Evolutionary conservation across 169 alveolate genomes (phyloP).

Genomic region (Cytauxzoon felis): DNA sequence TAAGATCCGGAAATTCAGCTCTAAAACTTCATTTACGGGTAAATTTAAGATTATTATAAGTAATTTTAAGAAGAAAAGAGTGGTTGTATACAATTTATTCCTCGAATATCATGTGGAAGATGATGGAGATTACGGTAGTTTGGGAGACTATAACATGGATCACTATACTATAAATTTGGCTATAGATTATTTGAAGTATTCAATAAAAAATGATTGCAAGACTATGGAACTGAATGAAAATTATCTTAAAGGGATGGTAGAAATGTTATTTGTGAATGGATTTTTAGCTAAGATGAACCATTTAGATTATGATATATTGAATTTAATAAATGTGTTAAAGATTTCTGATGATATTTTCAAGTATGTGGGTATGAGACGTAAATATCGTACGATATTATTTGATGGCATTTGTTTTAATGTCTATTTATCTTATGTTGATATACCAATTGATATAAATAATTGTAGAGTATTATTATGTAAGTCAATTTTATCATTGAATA

Average conservation of each 20-base stretch:
- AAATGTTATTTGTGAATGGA: conserved; percentile 20
- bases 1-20: too few relatives aligned
- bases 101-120: background rate
- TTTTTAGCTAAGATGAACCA: conserved; percentile 49
- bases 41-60: too few relatives aligned
- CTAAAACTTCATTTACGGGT: too few relatives aligned
- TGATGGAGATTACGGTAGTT: background rate
- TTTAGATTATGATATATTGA: conserved; percentile 29
- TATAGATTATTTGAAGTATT: conserved; percentile 11
- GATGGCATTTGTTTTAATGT: conserved; percentile 35
- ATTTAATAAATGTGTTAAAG: conserved; percentile 21
- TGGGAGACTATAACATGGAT: background rate
- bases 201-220: conserved; percentile 3
- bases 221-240: background rate
- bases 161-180: conserved; percentile 8
- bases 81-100: too few relatives aligned
- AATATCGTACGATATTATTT: conserved; percentile 33
- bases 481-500: background rate
- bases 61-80: too few relatives aligned
- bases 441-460: background rate
- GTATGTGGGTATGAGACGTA: conserved; percentile 5
- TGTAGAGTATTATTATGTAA: conserved; percentile 15
- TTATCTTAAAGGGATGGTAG: conserved; percentile 2
- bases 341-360: conserved; percentile 8
- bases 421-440: conserved; percentile 22